Evolutionary conservation across 2,329 filamentous ascomycete genomes (phyloP).

Genomic region (Cladosporium sp.): DNA sequence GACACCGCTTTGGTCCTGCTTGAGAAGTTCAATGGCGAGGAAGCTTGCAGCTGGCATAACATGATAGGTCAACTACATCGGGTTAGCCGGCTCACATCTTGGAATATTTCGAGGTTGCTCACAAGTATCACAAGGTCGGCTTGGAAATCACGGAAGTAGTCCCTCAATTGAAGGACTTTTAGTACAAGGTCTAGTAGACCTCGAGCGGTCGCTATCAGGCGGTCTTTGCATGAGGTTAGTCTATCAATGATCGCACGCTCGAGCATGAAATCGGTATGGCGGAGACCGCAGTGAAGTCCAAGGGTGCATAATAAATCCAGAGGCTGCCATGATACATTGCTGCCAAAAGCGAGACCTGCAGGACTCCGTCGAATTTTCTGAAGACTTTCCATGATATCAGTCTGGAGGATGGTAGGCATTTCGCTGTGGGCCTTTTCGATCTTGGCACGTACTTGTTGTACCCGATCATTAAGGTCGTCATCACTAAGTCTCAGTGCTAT

Average conservation of each 20-base stretch:
- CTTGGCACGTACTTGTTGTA: no score
- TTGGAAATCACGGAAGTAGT: conserved; percentile 18
- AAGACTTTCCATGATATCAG: no score
- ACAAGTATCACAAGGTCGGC: conserved; percentile 16
- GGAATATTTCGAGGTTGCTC: neutral
- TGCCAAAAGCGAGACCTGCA: no score
- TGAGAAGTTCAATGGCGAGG: no score
- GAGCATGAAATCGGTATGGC: conserved; percentile 18
- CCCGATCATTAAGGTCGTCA: no score
- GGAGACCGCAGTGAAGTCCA: conserved; percentile 8
- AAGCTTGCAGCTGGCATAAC: no score
- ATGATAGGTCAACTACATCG: no score
- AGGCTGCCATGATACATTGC: neutral
- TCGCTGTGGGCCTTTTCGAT: no score
- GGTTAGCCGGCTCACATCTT: no score
- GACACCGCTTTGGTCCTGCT: no score
- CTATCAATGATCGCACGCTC: conserved; percentile 18
- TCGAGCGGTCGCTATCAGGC: conserved; percentile 14
- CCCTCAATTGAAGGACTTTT: conserved; percentile 11
- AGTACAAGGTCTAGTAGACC: conserved; percentile 16
- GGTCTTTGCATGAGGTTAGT: conserved; percentile 10
- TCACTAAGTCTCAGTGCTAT: neutral
- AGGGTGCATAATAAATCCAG: conserved; percentile 17
- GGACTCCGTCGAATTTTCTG: no score
- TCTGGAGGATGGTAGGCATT: no score